Base-by-base conservation (phyloP, 2,329 filamentous ascomycete genomes). In the Sphaerulina populicola region DNA sequence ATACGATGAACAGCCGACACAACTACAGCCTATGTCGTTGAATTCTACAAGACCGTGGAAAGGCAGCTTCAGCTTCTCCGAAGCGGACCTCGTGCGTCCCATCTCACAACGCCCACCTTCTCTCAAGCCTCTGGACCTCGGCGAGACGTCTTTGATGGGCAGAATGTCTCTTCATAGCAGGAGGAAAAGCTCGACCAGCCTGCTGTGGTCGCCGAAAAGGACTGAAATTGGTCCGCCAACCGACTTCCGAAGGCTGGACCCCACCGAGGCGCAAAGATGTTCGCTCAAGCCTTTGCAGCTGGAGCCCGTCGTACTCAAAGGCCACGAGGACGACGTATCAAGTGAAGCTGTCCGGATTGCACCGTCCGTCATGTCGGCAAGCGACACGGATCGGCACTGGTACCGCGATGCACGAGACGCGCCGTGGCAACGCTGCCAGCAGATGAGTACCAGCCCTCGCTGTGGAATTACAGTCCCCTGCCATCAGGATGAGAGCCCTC, bases 261-360 rank as follows among this genome's bases (percentile, higher is more conserved):
- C 55, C 40, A 58, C 66, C 2, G 62, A 68, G 33, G 60, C 52
- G 44, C 62, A 62, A 53, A 48, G 58, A 46, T 47, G 63, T 61
- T 57, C 56, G 12, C 55, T 64, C 15, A 53, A 62, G 27, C 62
- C 62, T n/a, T 45, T 64, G 36, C 57, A 58, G 43, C 57, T 63
- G 8, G 59, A 50, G 15, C 62, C 60, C 6, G 61, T 65, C 7
- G 57, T 62, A 2, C 53, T 62, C 39, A 53, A 55, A 38, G 59
- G 58, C 39, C 47, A 52, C 18, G 36, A 52, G 6, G 38, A 31
- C 23, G 46, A 31, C 11, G 27, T 49, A 10, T 11, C 29, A n/a
- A 42, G 35, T 37, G 46, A 49, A n/a, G 37, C 14, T 29, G 31
- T 42, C 29, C 40, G 39, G 27, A 36, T 47, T 8, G 36, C 45